Base-by-base conservation (phyloP, 768 basidiomycete species). In the Agaricus blazei region DNA sequence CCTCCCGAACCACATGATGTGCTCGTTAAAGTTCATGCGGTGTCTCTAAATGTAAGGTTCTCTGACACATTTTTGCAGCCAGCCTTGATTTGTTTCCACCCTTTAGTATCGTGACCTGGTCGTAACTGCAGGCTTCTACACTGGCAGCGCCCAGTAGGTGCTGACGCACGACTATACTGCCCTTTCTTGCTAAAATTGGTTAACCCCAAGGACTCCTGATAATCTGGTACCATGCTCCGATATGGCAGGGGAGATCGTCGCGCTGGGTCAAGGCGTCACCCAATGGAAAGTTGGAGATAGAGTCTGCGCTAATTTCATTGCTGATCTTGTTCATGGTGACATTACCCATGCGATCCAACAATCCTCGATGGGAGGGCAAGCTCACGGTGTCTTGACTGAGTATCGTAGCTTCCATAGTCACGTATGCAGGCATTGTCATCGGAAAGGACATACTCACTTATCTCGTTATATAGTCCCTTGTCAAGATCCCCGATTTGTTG, bases 221-320 rank as follows among this genome's bases (percentile, higher is more conserved):
- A 59, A 71, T 48, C 61, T 71, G 0, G 68, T 75, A 9, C 72
- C 72, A 37, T 71, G 68, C 60, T 74, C 83, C 0, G 82, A 85
- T 60, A 73, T 77, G 66, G 79, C 83, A 14, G 83, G 84, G 8
- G 82, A 83, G 60, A 68, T 85, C 48, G 65, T 82, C 29, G 72
- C 77, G 1, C 62, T 82, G 7, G 75, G 75, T 6, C 65, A 65
- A 11, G 74, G 71, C 11, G 75, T 75, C 14, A 76, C 66, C 34
- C 68, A 64, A 4, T 84, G 80, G 81, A 76, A 74, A 60, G 61
- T 66, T 4, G 81, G 83, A n/a, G 81, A 83, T 57, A 77, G 79
- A 23, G 79, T 85, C 56, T 78, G 70, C 58, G 73, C 81, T 11
- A 84, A 81, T 63, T 81, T 84, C 57, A 61, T 72, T 3, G 50